phyloP scores from a whole-genome alignment of 2,329 filamentous ascomycete genomes.

The Dichotomopilus funicola region DNA sequence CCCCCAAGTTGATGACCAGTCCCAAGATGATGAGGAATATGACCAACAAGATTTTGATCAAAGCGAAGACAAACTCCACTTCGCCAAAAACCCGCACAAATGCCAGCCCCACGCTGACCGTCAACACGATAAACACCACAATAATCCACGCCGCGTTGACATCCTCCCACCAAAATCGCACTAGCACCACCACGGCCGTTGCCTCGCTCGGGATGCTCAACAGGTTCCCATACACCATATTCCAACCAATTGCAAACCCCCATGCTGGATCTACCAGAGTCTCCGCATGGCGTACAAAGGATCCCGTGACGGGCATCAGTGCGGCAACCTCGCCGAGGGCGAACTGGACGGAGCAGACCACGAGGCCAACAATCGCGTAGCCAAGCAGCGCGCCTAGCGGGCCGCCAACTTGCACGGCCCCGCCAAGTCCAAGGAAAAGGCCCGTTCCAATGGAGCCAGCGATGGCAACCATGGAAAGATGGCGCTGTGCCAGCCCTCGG shows the following conservation, averaged over 20 bases:
- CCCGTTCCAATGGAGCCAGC: conserved; percentile 56
- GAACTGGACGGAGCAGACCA: conserved; percentile 51
- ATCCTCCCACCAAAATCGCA: conserved; percentile 55
- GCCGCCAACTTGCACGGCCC: conserved; percentile 45
- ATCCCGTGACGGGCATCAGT: conserved; percentile 55
- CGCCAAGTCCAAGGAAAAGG: conserved; percentile 53
- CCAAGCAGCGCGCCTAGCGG: conserved; percentile 43
- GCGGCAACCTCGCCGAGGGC: conserved; percentile 56
- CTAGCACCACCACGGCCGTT: conserved; percentile 54
- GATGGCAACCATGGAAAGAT: conserved; percentile 57
- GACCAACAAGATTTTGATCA: conserved; percentile 70
- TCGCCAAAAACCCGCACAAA: conserved; percentile 56
- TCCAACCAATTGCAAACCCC: conserved; percentile 47
- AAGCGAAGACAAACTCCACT: conserved; percentile 66
- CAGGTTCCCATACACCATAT: conserved; percentile 49
- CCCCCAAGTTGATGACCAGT: conserved; percentile 65
- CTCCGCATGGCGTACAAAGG: conserved; percentile 54
- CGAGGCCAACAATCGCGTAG: conserved; percentile 49
- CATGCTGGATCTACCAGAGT: conserved; percentile 56
- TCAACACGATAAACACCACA: conserved; percentile 43
- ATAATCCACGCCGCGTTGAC: conserved; percentile 48
- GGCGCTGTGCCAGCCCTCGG: conserved; percentile 46
- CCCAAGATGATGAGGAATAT: conserved; percentile 69
- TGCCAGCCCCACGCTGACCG: conserved; percentile 51
- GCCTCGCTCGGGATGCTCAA: conserved; percentile 54